Evolutionary conservation across 2,329 filamentous ascomycete species (phyloP).

Genomic region (Phoma sp.): DNA sequence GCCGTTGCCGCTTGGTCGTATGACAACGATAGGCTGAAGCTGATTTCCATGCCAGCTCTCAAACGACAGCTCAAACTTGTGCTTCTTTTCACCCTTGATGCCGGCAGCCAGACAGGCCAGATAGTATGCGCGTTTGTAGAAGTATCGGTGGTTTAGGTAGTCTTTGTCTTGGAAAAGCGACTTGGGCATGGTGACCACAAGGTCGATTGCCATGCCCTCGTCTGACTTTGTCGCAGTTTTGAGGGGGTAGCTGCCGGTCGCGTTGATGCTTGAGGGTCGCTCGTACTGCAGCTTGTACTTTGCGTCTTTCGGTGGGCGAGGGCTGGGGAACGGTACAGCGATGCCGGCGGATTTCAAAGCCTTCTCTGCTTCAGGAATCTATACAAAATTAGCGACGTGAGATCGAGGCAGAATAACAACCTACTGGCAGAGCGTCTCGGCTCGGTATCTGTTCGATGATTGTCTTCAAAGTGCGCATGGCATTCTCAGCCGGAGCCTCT

Average conservation of each 20-base stretch:
- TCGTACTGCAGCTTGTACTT: slow-evolving; percentile 83
- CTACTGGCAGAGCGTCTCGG: slow-evolving; percentile 55
- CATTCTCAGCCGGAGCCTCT: slow-evolving; percentile 58
- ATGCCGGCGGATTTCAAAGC: slow-evolving; percentile 71
- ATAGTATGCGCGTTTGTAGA: slow-evolving; percentile 93
- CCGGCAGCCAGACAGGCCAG: slow-evolving; percentile 79
- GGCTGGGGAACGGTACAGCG: slow-evolving; percentile 83
- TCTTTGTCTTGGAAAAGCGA: slow-evolving; percentile 91
- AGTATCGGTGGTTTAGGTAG: slow-evolving; percentile 89
- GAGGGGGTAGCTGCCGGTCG: slow-evolving; percentile 85
- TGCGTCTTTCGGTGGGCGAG: slow-evolving; percentile 74
- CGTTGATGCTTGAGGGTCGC: slow-evolving; percentile 79
- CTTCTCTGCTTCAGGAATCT: slow-evolving; percentile 74
- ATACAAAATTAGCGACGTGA: slow-evolving; percentile 18
- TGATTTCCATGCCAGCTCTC: slow-evolving; percentile 74
- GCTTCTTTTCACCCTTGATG: slow-evolving; percentile 64
- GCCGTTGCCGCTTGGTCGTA: slow-evolving; percentile 47
- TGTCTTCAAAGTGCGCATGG: slow-evolving; percentile 61
- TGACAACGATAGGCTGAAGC: slow-evolving; percentile 72
- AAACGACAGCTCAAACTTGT: slow-evolving; percentile 66
- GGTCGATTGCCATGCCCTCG: slow-evolving; percentile 69
- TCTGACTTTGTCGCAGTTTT: slow-evolving; percentile 74
- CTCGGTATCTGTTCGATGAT: slow-evolving; percentile 64
- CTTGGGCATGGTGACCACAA: slow-evolving; percentile 84
- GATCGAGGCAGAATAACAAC: not conserved